Evolutionary conservation across 305 asterid genomes (phyloP).

Genomic region (Solanum hybrid): DNA sequence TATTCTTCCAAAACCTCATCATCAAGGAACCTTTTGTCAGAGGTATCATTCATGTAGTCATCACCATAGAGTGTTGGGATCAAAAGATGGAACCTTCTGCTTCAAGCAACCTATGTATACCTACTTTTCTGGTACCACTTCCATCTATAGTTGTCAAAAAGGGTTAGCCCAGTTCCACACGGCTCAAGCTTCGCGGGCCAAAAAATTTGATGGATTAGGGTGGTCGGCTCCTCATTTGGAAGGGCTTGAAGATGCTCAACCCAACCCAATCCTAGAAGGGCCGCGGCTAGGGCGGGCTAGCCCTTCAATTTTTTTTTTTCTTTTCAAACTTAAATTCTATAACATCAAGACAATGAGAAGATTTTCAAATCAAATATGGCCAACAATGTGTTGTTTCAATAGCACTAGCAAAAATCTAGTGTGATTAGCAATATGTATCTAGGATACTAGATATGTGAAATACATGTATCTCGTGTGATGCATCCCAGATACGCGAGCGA

Average conservation of each 20-base stretch:
- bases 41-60: not conserved
- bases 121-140: not conserved
- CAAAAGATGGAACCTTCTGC: not conserved
- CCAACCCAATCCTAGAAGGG: not conserved
- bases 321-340: too few relatives aligned
- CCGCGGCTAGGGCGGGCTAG: not conserved
- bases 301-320: not conserved
- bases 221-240: not conserved
- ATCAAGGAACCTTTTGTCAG: conserved; percentile 1
- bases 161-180: too few relatives aligned
- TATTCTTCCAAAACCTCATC: not conserved
- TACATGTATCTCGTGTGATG: not conserved
- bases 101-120: not conserved
- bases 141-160: not conserved
- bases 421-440: not conserved
- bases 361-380: not conserved
- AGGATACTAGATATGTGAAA: not conserved
- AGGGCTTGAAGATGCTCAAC: not conserved
- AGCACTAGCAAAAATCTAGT: not conserved
- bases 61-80: not conserved
- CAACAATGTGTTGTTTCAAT: not conserved
- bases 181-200: not conserved
- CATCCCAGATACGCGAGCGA: not conserved
- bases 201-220: not conserved
- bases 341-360: too few relatives aligned